Evolutionary conservation across 768 basidiomycete species (phyloP).

Genomic region (Lepiota subincarnata): DNA sequence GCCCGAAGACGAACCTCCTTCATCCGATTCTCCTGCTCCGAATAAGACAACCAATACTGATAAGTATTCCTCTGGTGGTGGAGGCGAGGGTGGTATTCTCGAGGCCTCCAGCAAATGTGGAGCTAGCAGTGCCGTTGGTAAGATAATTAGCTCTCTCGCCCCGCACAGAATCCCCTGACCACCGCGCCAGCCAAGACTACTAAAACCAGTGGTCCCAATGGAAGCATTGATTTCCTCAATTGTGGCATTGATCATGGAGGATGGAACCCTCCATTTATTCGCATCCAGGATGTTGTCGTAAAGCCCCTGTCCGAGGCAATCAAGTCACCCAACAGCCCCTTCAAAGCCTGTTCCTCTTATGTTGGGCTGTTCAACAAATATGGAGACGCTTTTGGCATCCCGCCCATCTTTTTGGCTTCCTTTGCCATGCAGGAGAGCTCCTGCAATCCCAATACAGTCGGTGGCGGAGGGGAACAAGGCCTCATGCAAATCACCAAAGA

Average conservation of each 20-base stretch:
- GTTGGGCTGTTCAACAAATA: slow-evolving; percentile 57
- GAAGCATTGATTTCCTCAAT: slow-evolving; percentile 71
- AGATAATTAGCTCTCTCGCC: slow-evolving; percentile 28
- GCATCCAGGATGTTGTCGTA: slow-evolving; percentile 45
- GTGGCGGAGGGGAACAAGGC: slow-evolving; percentile 80
- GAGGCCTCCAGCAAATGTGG: slow-evolving; percentile 12
- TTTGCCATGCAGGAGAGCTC: slow-evolving; percentile 85
- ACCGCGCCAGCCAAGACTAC: slow-evolving; percentile 41
- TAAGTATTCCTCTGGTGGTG: slow-evolving; percentile 3
- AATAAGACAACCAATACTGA: slow-evolving; percentile 4
- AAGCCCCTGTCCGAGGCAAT: slow-evolving; percentile 46
- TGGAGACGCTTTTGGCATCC: slow-evolving; percentile 46
- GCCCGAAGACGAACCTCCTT: slow-evolving; percentile 6
- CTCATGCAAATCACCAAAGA: slow-evolving; percentile 82
- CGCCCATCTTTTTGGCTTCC: slow-evolving; percentile 74
- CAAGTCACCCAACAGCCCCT: slow-evolving; percentile 46
- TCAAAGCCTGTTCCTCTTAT: slow-evolving; percentile 52
- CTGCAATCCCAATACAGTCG: slow-evolving; percentile 64
- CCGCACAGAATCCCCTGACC: neutral
- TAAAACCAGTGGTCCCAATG: slow-evolving; percentile 57
- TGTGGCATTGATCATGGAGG: slow-evolving; percentile 68
- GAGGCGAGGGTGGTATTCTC: slow-evolving; percentile 9
- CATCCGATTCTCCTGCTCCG: slow-evolving; percentile 10
- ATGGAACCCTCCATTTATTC: slow-evolving; percentile 70
- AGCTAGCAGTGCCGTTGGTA: slow-evolving; percentile 15